phyloP scores from a whole-genome alignment of 1,139 yeast genomes.

The Meyerozyma sp. region DNA sequence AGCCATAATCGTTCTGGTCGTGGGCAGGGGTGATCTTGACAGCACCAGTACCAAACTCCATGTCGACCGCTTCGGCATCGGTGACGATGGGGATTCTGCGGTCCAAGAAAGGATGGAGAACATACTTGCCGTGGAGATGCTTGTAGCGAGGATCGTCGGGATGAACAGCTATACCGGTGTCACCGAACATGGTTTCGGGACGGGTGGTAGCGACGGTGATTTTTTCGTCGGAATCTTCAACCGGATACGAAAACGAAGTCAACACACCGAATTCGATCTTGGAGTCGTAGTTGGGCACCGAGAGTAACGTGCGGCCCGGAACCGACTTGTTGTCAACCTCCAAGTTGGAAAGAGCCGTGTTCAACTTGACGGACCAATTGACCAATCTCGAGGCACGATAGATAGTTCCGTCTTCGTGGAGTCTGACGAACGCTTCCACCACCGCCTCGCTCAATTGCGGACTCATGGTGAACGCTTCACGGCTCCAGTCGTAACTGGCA shows the following conservation, averaged over 20 bases:
- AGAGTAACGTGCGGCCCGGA: conserved; percentile 71
- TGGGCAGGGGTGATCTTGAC: conserved; percentile 98
- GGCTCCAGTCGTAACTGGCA: conserved; percentile 94
- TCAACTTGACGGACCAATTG: conserved; percentile 93
- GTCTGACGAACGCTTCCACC: conserved; percentile 81
- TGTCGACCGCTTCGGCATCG: conserved; percentile 92
- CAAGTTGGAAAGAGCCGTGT: conserved; percentile 92
- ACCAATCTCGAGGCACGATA: conserved; percentile 92
- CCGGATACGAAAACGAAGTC: conserved; percentile 88
- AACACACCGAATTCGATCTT: conserved; percentile 94
- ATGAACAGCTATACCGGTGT: conserved; percentile 95
- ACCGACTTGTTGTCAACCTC: conserved; percentile 93
- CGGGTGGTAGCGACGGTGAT: conserved; percentile 94
- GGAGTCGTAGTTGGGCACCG: conserved; percentile 87
- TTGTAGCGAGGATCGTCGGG: conserved; percentile 90
- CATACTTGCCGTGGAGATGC: conserved; percentile 92
- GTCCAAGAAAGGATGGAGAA: conserved; percentile 84
- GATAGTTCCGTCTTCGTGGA: conserved; percentile 92
- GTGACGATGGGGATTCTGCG: conserved; percentile 82
- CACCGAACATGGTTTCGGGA: conserved; percentile 98
- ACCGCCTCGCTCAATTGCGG: conserved; percentile 79
- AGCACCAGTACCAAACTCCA: conserved; percentile 99
- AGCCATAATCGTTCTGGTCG: conserved; percentile 92
- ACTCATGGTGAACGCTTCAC: conserved; percentile 90
- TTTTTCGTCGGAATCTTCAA: conserved; percentile 84